These are phyloP conservation scores for Copromyces sp. DNA, from an alignment of 495 filamentous ascomycete genomes.

Conservation along the genomic window DNA sequence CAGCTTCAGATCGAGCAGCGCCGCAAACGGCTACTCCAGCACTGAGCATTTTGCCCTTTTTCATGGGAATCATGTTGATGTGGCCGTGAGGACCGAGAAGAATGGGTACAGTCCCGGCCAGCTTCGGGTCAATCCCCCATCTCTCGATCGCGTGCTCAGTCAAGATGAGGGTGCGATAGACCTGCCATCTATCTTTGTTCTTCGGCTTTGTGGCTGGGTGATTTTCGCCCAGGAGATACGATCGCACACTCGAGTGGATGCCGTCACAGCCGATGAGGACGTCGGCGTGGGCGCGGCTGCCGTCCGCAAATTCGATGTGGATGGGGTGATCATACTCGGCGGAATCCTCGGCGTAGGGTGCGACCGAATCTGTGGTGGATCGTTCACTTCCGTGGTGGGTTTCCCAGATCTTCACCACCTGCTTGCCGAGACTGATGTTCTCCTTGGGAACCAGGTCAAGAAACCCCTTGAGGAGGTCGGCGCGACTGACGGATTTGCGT, in stretches of 20 bases:
- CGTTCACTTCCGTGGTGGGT: neutral
- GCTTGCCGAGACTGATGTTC: constrained; percentile 21
- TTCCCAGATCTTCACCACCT: constrained; percentile 16
- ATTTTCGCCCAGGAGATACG: constrained; percentile 27
- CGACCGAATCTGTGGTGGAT: neutral
- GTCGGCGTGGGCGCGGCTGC: constrained; percentile 18
- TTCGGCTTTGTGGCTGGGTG: constrained; percentile 30
- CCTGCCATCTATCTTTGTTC: constrained; percentile 33
- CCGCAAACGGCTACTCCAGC: constrained; percentile 29
- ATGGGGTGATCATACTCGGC: constrained; percentile 10
- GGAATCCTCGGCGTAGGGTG: neutral
- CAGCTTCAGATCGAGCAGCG: constrained; percentile 5
- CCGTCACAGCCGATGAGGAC: constrained; percentile 38
- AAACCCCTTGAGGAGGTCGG: constrained; percentile 26
- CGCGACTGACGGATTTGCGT: constrained; percentile 27
- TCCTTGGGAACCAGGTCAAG: constrained; percentile 18
- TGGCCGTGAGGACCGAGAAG: constrained; percentile 27
- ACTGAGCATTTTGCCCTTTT: constrained; percentile 29
- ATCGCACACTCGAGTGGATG: constrained; percentile 32
- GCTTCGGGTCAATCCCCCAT: constrained; percentile 23
- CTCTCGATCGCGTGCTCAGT: constrained; percentile 19
- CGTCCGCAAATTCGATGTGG: constrained; percentile 26
- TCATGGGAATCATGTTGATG: constrained; percentile 30
- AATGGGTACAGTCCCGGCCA: constrained; percentile 22
- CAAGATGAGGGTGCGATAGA: constrained; percentile 33